These are phyloP conservation scores for Austropuccinia psidii DNA, from an alignment of 1,284 basidiomycete genomes.

Conservation along the genomic window DNA sequence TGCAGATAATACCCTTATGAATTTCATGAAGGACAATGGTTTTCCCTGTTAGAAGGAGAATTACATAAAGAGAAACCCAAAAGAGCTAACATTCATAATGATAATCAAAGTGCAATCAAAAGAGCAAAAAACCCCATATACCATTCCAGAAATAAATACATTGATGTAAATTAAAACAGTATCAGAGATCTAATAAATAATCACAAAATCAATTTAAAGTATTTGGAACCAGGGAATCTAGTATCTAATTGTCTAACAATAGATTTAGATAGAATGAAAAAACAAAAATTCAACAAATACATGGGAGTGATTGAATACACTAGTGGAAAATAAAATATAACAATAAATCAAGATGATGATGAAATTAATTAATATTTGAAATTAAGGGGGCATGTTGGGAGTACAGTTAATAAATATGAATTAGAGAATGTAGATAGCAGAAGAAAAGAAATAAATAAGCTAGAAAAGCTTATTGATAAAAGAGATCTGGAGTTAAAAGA, in stretches of 20 bases:
- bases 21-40: slow-evolving; percentile 13
- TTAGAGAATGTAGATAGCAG: not conserved
- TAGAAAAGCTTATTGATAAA: no score
- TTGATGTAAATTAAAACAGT: not conserved
- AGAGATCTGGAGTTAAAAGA: no score
- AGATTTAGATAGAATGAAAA: slow-evolving; percentile 26
- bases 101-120: slow-evolving; percentile 15
- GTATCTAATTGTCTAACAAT: slow-evolving; percentile 22
- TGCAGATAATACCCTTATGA: not conserved
- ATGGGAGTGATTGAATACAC: no score
- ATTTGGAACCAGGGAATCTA: not conserved
- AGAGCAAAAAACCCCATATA: slow-evolving; percentile 1
- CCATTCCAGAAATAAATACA: slow-evolving; percentile 9
- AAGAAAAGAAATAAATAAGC: no score
- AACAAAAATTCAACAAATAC: slow-evolving; percentile 18
- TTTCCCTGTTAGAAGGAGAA: no score
- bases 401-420: not conserved
- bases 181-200: slow-evolving; percentile 14
- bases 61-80: not conserved
- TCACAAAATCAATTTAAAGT: not conserved
- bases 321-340: no score
- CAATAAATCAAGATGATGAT: no score
- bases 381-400: no score
- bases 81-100: not conserved
- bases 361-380: no score